Evolutionary conservation across 2,329 filamentous ascomycete genomes (phyloP).

Genomic region (Knoxdaviesia proteae): DNA sequence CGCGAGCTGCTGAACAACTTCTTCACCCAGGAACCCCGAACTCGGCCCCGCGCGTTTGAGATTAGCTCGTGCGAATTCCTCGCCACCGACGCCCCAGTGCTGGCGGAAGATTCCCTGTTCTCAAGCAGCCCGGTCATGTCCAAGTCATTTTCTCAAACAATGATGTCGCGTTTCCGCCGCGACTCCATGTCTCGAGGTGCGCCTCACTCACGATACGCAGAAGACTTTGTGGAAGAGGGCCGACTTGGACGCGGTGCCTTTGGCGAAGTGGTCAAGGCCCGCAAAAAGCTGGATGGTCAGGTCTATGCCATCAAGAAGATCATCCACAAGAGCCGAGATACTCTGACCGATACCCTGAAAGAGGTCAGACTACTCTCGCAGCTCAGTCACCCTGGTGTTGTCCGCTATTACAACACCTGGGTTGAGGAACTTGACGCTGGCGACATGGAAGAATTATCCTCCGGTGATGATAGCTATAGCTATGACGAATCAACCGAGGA

Average conservation of each 20-base stretch:
- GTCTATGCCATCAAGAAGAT: conserved; percentile 97
- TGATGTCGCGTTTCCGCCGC: conserved; percentile 30
- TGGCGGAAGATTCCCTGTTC: conserved; percentile 22
- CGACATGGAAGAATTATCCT: too few relatives aligned
- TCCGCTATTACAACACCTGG: conserved; percentile 93
- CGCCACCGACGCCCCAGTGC: conserved; percentile 40
- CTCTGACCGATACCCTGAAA: conserved; percentile 58
- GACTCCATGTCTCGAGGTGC: conserved; percentile 36
- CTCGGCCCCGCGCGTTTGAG: conserved; percentile 65
- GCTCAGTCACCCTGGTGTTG: conserved; percentile 68
- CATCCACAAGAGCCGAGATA: conserved; percentile 52
- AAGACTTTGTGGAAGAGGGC: conserved; percentile 80
- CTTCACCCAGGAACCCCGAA: conserved; percentile 69
- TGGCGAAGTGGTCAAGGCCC: conserved; percentile 85
- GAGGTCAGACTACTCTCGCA: conserved; percentile 81
- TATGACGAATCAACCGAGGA: too few relatives aligned
- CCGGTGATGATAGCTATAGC: too few relatives aligned
- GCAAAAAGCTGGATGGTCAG: conserved; percentile 82
- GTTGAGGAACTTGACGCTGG: conserved; percentile 41
- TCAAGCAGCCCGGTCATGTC: conserved; percentile 15
- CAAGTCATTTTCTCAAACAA: conserved; percentile 19
- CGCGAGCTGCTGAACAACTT: conserved; percentile 66
- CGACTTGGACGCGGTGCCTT: conserved; percentile 84
- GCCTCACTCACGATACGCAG: conserved; percentile 49
- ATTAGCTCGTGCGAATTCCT: conserved; percentile 44